These are phyloP conservation scores for Hypoxylon sp. DNA, from an alignment of 2,329 filamentous ascomycete genomes.

Conservation along the genomic window DNA sequence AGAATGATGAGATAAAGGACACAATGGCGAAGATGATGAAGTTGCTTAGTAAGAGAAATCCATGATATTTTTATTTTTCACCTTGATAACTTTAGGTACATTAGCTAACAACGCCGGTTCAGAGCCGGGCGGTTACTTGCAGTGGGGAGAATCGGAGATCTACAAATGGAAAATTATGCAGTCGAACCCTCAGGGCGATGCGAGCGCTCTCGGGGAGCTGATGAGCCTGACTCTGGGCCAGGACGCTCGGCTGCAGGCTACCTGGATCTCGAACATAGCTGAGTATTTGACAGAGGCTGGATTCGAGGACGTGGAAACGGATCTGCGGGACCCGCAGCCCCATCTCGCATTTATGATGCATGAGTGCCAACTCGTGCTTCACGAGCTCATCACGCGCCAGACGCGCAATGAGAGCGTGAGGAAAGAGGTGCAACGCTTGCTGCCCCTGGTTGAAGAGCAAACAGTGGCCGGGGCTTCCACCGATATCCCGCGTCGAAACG, in stretches of 20 bases:
- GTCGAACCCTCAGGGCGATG: constrained; percentile 9
- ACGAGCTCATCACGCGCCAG: constrained; percentile 37
- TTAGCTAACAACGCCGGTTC: not conserved
- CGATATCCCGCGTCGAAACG: constrained; percentile 19
- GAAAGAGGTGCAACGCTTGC: constrained; percentile 19
- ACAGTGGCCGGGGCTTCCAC: constrained; percentile 31
- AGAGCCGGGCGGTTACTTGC: constrained; percentile 39
- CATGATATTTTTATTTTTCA: not conserved
- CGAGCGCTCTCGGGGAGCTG: constrained; percentile 4
- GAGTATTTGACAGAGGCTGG: constrained; percentile 16
- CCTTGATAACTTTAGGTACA: no score
- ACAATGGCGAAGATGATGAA: constrained; percentile 20
- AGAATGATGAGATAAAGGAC: constrained; percentile 16
- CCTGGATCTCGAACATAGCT: constrained; percentile 21
- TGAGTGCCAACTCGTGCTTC: constrained; percentile 29
- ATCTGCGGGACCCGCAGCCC: constrained; percentile 22
- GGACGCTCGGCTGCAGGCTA: constrained; percentile 27
- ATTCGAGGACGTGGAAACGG: constrained; percentile 20
- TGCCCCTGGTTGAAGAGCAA: constrained; percentile 31
- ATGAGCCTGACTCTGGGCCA: constrained; percentile 9
- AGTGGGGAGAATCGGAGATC: constrained; percentile 36
- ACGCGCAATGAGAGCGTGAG: constrained; percentile 25
- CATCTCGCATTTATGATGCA: constrained; percentile 29
- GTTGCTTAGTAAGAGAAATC: constrained; percentile 27
- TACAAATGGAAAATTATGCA: constrained; percentile 20